Conservation (phyloP, 2,329 filamentous ascomycete genomes). For the Didymella glomerata region DNA sequence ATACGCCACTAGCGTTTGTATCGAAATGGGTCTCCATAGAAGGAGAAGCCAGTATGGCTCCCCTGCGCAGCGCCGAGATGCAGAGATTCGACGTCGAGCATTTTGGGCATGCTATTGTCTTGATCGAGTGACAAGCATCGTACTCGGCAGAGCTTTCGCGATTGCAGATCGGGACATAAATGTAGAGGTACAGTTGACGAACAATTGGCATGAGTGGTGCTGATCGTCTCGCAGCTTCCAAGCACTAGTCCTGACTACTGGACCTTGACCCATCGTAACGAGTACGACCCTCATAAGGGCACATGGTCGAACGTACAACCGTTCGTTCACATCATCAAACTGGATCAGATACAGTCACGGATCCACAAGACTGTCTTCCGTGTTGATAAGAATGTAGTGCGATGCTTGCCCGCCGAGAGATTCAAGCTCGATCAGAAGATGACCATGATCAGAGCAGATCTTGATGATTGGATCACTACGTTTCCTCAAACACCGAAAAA, state of each 20-base stretch:
- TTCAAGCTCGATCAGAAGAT: conserved; percentile 34
- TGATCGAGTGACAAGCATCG: conserved; percentile 37
- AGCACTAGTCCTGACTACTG: conserved; percentile 31
- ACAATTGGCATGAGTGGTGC: background rate
- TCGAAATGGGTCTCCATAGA: conserved; percentile 40
- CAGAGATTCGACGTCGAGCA: conserved; percentile 35
- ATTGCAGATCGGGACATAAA: conserved; percentile 42
- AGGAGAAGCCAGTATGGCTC: conserved; percentile 34
- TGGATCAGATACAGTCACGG: conserved; percentile 36
- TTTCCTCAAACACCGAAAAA: conserved; percentile 32
- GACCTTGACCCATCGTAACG: conserved; percentile 34
- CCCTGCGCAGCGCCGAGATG: conserved; percentile 25
- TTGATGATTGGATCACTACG: conserved; percentile 33
- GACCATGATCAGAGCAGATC: conserved; percentile 26
- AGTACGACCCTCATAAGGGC: conserved; percentile 18
- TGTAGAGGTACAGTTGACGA: conserved; percentile 30
- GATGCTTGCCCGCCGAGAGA: conserved; percentile 25
- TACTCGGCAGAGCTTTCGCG: conserved; percentile 38
- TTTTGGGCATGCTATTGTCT: conserved; percentile 43
- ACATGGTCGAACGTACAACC: conserved; percentile 38
- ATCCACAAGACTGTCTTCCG: conserved; percentile 40
- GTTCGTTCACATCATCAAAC: conserved; percentile 40
- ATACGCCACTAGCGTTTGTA: conserved; percentile 39
- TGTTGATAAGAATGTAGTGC: conserved; percentile 31
- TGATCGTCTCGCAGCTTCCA: conserved; percentile 26